A percentile compares a stretch with the other conserved stretches of the same genome.
Conservation (phyloP, 176 grass and related monocot genomes). For the Coix lacrymajobi region DNA sequence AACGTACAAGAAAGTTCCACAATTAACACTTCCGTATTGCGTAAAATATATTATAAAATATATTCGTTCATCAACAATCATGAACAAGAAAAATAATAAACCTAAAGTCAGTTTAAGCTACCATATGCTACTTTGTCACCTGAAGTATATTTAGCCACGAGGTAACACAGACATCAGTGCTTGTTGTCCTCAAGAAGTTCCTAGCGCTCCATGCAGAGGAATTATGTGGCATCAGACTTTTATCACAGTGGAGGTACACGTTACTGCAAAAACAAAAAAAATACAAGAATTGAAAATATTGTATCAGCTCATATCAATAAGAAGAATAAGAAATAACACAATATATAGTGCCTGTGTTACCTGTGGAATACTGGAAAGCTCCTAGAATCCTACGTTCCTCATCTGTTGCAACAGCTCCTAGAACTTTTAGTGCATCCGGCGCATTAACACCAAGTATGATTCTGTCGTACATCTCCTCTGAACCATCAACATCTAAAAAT, state of each 20-base stretch:
- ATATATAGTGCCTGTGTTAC: slow-evolving; percentile 2
- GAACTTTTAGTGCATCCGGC: slow-evolving; percentile 65
- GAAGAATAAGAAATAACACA: not conserved
- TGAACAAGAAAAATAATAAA: not conserved
- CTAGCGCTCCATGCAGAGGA: slow-evolving; percentile 72
- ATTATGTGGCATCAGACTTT: slow-evolving; percentile 75
- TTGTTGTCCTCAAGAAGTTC: slow-evolving; percentile 74
- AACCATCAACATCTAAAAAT: slow-evolving; percentile 34
- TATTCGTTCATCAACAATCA: not conserved
- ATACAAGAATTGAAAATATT: not conserved
- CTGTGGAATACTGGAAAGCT: slow-evolving; percentile 74
- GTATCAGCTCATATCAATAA: not conserved
- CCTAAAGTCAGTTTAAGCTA: not conserved
- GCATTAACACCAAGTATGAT: slow-evolving; percentile 66
- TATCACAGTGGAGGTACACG: slow-evolving; percentile 74
- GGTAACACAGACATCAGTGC: slow-evolving; percentile 54
- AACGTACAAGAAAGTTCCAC: not conserved
- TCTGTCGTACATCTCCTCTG: slow-evolving; percentile 52
- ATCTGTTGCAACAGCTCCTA: slow-evolving; percentile 59
- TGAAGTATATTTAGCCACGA: slow-evolving; percentile 87
- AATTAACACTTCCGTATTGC: not conserved
- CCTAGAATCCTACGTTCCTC: slow-evolving; percentile 64
- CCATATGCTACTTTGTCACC: slow-evolving; percentile 30
- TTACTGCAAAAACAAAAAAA: slow-evolving; percentile 33
- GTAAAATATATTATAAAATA: not conserved